Percentiles rank a stretch among this genome's conserved stretches.
phyloP scores from a whole-genome alignment of 331 rosid genomes.

The Spiraea crenata region DNA sequence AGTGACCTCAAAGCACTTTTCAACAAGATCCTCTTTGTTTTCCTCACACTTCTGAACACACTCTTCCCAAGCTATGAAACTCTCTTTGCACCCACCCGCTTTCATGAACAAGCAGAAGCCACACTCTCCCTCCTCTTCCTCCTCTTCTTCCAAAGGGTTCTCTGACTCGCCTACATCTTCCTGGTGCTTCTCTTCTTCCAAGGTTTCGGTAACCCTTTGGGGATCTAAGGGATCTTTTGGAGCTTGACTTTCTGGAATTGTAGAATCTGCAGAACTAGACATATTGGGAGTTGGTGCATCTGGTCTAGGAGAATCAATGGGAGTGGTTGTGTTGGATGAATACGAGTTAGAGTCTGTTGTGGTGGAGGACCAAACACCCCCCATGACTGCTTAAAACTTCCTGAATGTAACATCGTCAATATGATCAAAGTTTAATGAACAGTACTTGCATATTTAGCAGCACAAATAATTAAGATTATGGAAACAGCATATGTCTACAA shows the following conservation, averaged over 20 bases:
- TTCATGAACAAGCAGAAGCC: slow-evolving; percentile 95
- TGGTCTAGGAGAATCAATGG: background rate
- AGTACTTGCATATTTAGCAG: background rate
- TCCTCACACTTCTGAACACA: slow-evolving; percentile 66
- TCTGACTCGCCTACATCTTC: slow-evolving; percentile 21
- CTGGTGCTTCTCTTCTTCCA: slow-evolving; percentile 8
- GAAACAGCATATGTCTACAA: background rate
- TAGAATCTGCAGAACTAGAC: background rate
- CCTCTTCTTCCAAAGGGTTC: background rate
- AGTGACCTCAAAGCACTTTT: slow-evolving; percentile 62
- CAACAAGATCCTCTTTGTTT: slow-evolving; percentile 58
- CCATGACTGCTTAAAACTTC: slow-evolving; percentile 6
- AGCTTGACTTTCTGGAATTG: background rate
- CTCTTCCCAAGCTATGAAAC: slow-evolving; percentile 67
- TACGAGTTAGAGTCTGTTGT: background rate
- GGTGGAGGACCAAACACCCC: background rate
- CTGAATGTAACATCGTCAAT: background rate
- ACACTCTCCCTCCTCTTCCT: slow-evolving; percentile 54
- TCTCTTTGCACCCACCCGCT: slow-evolving; percentile 75
- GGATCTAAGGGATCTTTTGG: background rate
- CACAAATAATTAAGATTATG: background rate
- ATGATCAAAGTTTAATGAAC: background rate
- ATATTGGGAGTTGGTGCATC: background rate
- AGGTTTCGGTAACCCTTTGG: background rate
- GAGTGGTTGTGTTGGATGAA: background rate